These are phyloP conservation scores for Neonothopanus nambi DNA, from an alignment of 1,284 basidiomycete genomes.

Conservation along the genomic window DNA sequence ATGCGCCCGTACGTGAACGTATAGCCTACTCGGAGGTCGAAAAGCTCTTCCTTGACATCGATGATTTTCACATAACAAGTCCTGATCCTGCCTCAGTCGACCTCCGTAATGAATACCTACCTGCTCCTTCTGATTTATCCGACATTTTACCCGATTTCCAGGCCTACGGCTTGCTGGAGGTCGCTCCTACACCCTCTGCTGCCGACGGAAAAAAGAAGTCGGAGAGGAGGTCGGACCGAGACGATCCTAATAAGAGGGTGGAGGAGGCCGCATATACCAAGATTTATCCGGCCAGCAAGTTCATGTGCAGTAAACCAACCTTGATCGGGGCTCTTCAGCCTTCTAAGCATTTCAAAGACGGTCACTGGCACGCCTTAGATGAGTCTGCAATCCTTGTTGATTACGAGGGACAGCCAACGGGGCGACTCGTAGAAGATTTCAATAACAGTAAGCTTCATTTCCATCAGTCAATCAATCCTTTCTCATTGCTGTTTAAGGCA, in stretches of 20 bases:
- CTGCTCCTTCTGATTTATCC: slow-evolving; percentile 48
- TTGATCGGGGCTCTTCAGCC: slow-evolving; percentile 70
- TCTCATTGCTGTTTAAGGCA: slow-evolving; percentile 33
- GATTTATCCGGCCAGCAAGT: slow-evolving; percentile 61
- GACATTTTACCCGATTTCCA: slow-evolving; percentile 67
- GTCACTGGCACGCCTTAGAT: slow-evolving; percentile 60
- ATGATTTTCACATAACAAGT: slow-evolving; percentile 42
- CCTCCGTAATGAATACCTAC: slow-evolving; percentile 30
- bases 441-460: slow-evolving; percentile 7
- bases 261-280: slow-evolving; percentile 72
- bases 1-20: slow-evolving; percentile 56
- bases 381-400: slow-evolving; percentile 54
- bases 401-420: slow-evolving; percentile 34
- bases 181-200: slow-evolving; percentile 24
- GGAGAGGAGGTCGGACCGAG: slow-evolving; percentile 59
- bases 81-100: slow-evolving; percentile 40
- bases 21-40: slow-evolving; percentile 58
- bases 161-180: slow-evolving; percentile 51
- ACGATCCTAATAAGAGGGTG: slow-evolving; percentile 67
- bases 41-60: slow-evolving; percentile 60
- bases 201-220: slow-evolving; percentile 53
- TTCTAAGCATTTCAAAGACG: slow-evolving; percentile 62
- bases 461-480: not conserved
- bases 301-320: slow-evolving; percentile 70
- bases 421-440: slow-evolving; percentile 40